phyloP scores from a whole-genome alignment of 2,329 filamentous ascomycete genomes.

The Alternaria hordeiaustralica region DNA sequence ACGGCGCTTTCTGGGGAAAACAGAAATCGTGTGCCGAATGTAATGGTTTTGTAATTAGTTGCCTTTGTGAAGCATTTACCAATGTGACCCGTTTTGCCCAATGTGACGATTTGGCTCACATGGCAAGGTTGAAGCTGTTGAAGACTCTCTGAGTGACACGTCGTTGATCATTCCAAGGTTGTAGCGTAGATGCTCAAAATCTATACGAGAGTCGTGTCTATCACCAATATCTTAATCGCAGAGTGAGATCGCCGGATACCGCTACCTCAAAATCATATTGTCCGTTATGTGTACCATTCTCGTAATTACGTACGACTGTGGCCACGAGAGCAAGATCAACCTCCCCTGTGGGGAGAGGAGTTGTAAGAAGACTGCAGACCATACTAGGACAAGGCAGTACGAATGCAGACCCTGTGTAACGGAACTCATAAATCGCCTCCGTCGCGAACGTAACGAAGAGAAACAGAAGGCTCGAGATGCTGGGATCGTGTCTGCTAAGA shows the following conservation, averaged over 20 bases:
- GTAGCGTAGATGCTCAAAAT: neutral
- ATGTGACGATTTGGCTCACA: neutral
- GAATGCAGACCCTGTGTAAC: neutral
- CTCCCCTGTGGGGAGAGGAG: neutral
- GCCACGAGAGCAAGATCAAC: neutral
- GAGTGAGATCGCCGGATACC: no score
- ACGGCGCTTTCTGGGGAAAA: neutral
- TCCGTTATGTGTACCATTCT: neutral
- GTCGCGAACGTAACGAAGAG: neutral
- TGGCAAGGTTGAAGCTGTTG: neutral
- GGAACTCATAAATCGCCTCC: neutral
- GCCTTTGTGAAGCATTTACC: neutral
- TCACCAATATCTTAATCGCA: neutral
- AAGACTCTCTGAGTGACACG: neutral
- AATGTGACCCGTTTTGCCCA: neutral
- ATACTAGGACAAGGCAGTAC: neutral
- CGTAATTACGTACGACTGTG: neutral
- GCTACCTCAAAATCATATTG: neutral
- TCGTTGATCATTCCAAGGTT: neutral
- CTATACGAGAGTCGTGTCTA: neutral
- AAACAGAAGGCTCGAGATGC: neutral
- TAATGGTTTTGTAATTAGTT: neutral
- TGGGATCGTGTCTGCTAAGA: neutral
- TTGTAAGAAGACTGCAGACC: neutral
- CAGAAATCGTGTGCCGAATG: neutral